Percentiles rank a stretch among this genome's conserved stretches.
Evolutionary conservation across 106 monocot genomes (phyloP).

Genomic region (Phalaenopsis aphrodite): DNA sequence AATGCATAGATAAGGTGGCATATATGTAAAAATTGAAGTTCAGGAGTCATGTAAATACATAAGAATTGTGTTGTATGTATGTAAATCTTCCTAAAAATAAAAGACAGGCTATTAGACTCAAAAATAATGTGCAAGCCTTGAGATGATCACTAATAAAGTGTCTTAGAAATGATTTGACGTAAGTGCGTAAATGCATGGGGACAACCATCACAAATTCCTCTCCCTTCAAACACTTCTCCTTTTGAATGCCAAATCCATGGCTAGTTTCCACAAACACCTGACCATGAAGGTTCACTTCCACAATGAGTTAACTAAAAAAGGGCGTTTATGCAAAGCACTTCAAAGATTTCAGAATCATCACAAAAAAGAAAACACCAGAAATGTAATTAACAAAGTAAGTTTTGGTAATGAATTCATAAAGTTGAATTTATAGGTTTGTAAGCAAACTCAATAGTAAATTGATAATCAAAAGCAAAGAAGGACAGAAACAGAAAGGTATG

Average conservation of each 20-base stretch:
- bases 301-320: not conserved
- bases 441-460: not conserved
- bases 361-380: not conserved
- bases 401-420: not conserved
- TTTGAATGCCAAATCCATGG: not conserved
- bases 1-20: no score
- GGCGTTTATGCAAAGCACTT: not conserved
- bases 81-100: not conserved
- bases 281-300: not conserved
- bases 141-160: not conserved
- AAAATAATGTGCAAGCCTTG: not conserved
- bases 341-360: not conserved
- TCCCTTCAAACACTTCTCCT: not conserved
- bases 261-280: not conserved
- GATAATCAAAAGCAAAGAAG: conserved; percentile 8
- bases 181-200: not conserved
- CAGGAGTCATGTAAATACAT: no score
- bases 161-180: not conserved
- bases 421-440: not conserved
- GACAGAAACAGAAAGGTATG: conserved; percentile 1
- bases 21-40: no score
- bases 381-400: not conserved
- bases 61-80: no score
- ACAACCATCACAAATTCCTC: not conserved
- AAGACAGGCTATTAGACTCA: not conserved